phyloP scores from a whole-genome alignment of 75 land plant genomes.

The Picea sitchensis region DNA sequence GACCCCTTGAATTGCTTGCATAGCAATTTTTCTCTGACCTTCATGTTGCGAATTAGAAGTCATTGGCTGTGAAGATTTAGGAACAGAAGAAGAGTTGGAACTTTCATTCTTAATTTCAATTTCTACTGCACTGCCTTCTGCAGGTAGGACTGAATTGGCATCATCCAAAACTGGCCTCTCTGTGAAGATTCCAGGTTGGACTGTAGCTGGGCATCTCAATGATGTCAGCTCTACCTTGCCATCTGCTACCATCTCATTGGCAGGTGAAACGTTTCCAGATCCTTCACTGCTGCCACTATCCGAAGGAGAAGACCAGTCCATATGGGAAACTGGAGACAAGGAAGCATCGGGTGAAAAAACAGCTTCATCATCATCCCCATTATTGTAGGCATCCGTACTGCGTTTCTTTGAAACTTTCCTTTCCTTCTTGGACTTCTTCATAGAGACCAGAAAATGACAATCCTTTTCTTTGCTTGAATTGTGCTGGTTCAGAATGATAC shows the following conservation, averaged over 20 bases:
- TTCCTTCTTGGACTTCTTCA: slow-evolving; percentile 55
- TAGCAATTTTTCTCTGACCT: slow-evolving; percentile 1
- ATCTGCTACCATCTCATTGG: background rate
- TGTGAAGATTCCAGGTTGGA: slow-evolving; percentile 1
- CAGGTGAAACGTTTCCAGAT: slow-evolving; percentile 2
- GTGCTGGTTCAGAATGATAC: slow-evolving; percentile 53
- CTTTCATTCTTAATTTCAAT: slow-evolving; percentile 19
- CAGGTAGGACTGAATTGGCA: background rate
- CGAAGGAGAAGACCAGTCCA: slow-evolving; percentile 7
- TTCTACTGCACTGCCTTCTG: background rate
- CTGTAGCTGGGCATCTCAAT: slow-evolving; percentile 1
- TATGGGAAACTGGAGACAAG: slow-evolving; percentile 4
- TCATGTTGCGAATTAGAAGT: slow-evolving; percentile 6
- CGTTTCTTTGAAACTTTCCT: slow-evolving; percentile 42
- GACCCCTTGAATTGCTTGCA: background rate
- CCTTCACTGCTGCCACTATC: slow-evolving; percentile 6
- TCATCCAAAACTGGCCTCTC: slow-evolving; percentile 1
- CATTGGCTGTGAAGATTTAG: background rate
- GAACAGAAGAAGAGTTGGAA: slow-evolving; percentile 10
- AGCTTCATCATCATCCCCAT: slow-evolving; percentile 34
- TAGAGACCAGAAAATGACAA: slow-evolving; percentile 60
- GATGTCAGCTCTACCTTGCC: slow-evolving; percentile 3
- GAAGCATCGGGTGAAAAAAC: slow-evolving; percentile 15
- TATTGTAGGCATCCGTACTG: slow-evolving; percentile 33
- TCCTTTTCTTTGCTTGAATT: slow-evolving; percentile 52